Percentiles rank a stretch among this genome's conserved stretches.
phyloP scores from a whole-genome alignment of 2,329 filamentous ascomycete genomes.

The Onygenales sp. region DNA sequence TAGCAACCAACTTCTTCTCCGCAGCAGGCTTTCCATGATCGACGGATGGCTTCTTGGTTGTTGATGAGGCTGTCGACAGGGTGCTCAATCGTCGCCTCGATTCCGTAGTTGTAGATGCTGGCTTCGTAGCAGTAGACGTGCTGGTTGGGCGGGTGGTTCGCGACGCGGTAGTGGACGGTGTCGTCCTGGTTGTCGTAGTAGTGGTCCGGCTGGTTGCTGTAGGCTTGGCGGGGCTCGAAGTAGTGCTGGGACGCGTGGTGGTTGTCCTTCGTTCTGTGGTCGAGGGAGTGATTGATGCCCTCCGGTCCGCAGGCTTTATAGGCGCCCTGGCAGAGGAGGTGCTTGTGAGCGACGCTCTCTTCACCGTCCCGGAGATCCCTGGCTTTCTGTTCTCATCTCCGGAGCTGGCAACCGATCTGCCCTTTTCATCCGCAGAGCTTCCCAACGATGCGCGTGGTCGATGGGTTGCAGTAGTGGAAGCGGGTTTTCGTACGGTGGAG shows the following conservation, averaged over 20 bases:
- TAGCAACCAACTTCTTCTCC: slow-evolving; percentile 10
- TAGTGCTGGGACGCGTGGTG: slow-evolving; percentile 18
- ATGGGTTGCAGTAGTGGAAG: slow-evolving; percentile 28
- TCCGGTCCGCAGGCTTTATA: slow-evolving; percentile 25
- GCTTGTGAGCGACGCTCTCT: slow-evolving; percentile 36
- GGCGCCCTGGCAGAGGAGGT: slow-evolving; percentile 27
- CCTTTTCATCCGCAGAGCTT: slow-evolving; percentile 35
- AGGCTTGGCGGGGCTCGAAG: slow-evolving; percentile 25
- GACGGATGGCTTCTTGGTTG: slow-evolving; percentile 7
- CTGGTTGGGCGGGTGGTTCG: slow-evolving; percentile 2
- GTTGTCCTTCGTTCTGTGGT: slow-evolving; percentile 23
- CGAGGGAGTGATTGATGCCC: slow-evolving; percentile 28
- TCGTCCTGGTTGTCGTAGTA: slow-evolving; percentile 12
- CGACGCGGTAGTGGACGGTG: slow-evolving; percentile 14
- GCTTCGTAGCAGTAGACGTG: neutral
- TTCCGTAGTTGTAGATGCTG: neutral
- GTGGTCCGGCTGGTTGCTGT: slow-evolving; percentile 13
- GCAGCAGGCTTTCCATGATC: neutral
- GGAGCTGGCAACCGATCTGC: slow-evolving; percentile 32
- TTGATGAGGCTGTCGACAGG: slow-evolving; percentile 3
- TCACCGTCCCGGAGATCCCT: slow-evolving; percentile 33
- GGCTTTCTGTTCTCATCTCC: slow-evolving; percentile 33
- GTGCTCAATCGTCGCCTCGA: slow-evolving; percentile 1
- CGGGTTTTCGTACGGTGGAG: slow-evolving; percentile 14
- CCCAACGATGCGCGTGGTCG: slow-evolving; percentile 33